Percentiles rank a stretch among this genome's conserved stretches.
Evolutionary conservation across 495 filamentous ascomycete genomes (phyloP).

Genomic region (Hypoxylon perforatum): DNA sequence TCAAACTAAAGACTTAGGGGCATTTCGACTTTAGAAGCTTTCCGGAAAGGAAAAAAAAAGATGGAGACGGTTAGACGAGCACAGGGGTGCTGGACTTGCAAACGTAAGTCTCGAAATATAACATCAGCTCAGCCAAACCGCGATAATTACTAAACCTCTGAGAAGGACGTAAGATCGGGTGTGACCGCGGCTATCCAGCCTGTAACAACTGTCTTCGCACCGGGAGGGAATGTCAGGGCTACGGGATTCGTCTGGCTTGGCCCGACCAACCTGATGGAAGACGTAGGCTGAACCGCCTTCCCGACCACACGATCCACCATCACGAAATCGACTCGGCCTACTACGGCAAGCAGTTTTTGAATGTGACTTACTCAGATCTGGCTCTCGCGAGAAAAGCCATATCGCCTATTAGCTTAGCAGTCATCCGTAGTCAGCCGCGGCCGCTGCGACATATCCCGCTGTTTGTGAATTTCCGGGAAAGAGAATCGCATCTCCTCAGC

Average conservation of each 20-base stretch:
- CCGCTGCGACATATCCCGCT: constrained; percentile 39
- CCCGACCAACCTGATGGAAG: constrained; percentile 51
- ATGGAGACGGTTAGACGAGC: constrained; percentile 49
- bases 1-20: constrained; percentile 33
- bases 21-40: constrained; percentile 15
- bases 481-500: constrained; percentile 44
- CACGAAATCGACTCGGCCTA: constrained; percentile 41
- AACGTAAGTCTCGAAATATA: constrained; percentile 48
- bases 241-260: constrained; percentile 52
- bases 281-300: constrained; percentile 45
- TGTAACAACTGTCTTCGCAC: constrained; percentile 54
- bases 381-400: constrained; percentile 43
- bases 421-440: constrained; percentile 37
- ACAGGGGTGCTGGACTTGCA: constrained; percentile 53
- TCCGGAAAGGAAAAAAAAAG: constrained; percentile 22
- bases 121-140: constrained; percentile 42
- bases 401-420: constrained; percentile 37
- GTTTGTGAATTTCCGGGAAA: constrained; percentile 40
- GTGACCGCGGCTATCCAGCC: constrained; percentile 51
- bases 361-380: constrained; percentile 46
- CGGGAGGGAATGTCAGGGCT: constrained; percentile 50
- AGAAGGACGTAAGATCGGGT: constrained; percentile 53
- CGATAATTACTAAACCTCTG: constrained; percentile 29
- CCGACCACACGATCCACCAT: constrained; percentile 41
- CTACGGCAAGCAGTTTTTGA: constrained; percentile 47